Evolutionary conservation across 805 yeast species (phyloP).

Genomic region (Starmerella floris): DNA sequence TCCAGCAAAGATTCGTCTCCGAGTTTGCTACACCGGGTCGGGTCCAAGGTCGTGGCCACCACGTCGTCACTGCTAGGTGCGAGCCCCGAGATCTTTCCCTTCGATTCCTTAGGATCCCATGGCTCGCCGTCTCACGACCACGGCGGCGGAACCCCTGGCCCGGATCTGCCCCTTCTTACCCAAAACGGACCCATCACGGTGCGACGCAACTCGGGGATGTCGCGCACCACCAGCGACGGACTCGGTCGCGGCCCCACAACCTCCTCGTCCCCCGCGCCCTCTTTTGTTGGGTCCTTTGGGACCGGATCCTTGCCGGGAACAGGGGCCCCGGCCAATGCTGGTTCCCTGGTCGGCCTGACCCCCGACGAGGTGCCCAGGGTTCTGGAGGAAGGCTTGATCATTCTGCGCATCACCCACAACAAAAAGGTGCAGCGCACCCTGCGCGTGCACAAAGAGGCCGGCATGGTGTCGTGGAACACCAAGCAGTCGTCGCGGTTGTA

Average conservation of each 20-base stretch:
- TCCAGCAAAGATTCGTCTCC: constrained; percentile 1
- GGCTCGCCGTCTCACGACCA: neutral
- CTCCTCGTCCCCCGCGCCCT: neutral
- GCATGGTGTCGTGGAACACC: constrained; percentile 44
- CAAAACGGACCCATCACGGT: constrained; percentile 19
- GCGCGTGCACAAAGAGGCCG: constrained; percentile 41
- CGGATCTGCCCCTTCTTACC: neutral
- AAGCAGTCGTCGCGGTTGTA: constrained; percentile 34
- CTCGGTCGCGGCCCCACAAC: neutral
- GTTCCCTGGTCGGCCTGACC: neutral
- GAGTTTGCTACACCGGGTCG: constrained; percentile 12
- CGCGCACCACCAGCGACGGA: constrained; percentile 5
- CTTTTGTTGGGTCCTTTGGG: too few relatives aligned
- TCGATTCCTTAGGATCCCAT: neutral
- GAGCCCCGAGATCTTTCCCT: neutral
- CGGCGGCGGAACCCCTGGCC: neutral
- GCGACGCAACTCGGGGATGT: constrained; percentile 20
- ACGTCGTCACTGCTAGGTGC: constrained; percentile 7
- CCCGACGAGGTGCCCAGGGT: constrained; percentile 13
- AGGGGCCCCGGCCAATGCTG: neutral
- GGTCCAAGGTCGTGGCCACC: constrained; percentile 10
- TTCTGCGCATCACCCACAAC: constrained; percentile 56
- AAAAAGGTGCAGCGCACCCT: constrained; percentile 50
- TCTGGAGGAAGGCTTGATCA: constrained; percentile 38
- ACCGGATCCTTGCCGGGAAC: too few relatives aligned